These are phyloP conservation scores for Zarea fungicola DNA, from an alignment of 2,329 filamentous ascomycete genomes.

Conservation along the genomic window DNA sequence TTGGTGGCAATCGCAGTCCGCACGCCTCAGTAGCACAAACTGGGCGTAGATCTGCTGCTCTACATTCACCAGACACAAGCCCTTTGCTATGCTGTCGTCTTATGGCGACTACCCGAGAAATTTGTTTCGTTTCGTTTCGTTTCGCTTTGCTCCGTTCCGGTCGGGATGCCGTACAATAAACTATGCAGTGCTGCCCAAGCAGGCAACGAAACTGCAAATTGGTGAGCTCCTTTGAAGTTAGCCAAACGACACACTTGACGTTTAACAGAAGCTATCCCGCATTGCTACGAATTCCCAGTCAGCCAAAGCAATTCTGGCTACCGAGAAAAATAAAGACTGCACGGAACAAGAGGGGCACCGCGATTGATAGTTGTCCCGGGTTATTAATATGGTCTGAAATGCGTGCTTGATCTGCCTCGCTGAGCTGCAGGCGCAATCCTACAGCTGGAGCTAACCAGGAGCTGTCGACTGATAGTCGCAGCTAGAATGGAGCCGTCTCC, in stretches of 20 bases:
- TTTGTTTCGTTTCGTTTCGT: constrained; percentile 3
- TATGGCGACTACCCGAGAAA: constrained; percentile 5
- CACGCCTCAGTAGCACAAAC: constrained; percentile 1
- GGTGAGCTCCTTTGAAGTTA: not conserved
- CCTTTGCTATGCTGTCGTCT: constrained; percentile 5
- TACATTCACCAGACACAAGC: constrained; percentile 6
- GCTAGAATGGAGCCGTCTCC: constrained; percentile 1
- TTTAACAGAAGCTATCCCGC: constrained; percentile 2
- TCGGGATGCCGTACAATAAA: constrained; percentile 6
- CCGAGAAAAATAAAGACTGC: not conserved
- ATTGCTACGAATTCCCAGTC: constrained; percentile 6
- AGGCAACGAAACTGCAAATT: not conserved
- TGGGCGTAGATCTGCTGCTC: not conserved
- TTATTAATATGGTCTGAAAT: constrained; percentile 6
- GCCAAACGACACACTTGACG: not conserved
- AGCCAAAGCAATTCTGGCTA: not conserved
- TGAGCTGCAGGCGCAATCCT: not conserved
- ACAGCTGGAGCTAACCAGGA: not conserved
- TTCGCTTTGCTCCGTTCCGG: too few species aligned
- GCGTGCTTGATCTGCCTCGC: not conserved
- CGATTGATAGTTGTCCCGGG: not conserved
- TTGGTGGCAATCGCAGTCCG: not conserved
- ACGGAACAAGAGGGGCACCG: not conserved
- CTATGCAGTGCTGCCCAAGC: constrained; percentile 5
- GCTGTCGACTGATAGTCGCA: not conserved